Base-by-base conservation (phyloP, 179 eudicot species). In the Patellifolia procumbens region DNA sequence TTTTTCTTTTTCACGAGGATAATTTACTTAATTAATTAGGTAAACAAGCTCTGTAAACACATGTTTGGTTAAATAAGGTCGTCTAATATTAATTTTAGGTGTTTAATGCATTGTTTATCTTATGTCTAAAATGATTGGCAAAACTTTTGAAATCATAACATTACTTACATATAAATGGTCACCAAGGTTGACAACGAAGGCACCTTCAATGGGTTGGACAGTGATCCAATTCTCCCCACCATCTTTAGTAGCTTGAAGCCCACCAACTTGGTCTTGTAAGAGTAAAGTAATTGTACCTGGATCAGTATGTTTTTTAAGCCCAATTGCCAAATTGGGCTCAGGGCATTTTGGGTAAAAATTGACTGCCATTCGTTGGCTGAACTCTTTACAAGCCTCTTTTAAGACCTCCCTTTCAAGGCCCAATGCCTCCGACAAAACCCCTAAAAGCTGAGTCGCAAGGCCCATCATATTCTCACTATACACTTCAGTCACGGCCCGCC, bases 171-270 rank as follows among this genome's bases (percentile, higher is more conserved):
- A 86, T 9, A 90, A 88, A 76, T 89, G 91, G 53, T 92, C 93
- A 35, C 97, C 97, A 70, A 92, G 83, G 74, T 92, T 91, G 70
- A 92, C 93, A 43, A 92, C 96, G 65, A 91, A 89, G 31, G 97
- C 96, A 7, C 90, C 96, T n/a, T 86, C 82, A 37, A 91, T 83
- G 4, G 96, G 97, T 75, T 86, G 88, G 31, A 92, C 91, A 1
- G 97, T 91, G 78, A 91, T 86, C 97, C 97, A 92, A 34, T 83
- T 89, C 74, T 89, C 78, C 24, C 97, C 97, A 20, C 82, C 91
- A 63, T 92, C 96, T n/a, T 90, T 77, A 28, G 96, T 91, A 7
- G 92, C 91, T 56, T 92, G 97, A 20, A 92, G 87, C 9, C 97
- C 97, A 19, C 96, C 95, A 39, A 92, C 97, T 42, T 87, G 85